Evolutionary conservation across 1,139 yeast genomes (phyloP).

Genomic region (Suhomyces atakaporum): DNA sequence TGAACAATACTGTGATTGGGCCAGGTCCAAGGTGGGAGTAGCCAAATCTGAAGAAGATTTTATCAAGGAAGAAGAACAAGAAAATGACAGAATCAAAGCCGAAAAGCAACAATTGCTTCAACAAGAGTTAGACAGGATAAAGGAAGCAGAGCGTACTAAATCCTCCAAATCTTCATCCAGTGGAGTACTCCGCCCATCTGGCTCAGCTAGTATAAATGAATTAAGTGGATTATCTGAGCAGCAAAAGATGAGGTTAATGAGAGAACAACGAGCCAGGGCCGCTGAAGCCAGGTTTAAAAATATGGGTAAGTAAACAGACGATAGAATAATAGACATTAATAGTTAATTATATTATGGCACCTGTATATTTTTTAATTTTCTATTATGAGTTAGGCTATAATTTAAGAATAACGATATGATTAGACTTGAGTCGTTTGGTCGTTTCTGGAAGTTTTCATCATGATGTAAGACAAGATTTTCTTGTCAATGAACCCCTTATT

Average conservation of each 20-base stretch:
- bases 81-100: slow-evolving; percentile 32
- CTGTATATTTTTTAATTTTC: neutral
- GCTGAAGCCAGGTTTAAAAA: slow-evolving; percentile 79
- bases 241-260: slow-evolving; percentile 74
- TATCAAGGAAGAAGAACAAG: slow-evolving; percentile 41
- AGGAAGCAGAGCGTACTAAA: slow-evolving; percentile 40
- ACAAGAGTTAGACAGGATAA: slow-evolving; percentile 43
- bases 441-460: slow-evolving; percentile 15
- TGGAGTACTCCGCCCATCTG: slow-evolving; percentile 27
- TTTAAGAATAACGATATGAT: no score
- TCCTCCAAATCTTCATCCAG: slow-evolving; percentile 36
- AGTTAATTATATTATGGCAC: no score
- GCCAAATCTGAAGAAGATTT: slow-evolving; percentile 67
- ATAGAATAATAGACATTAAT: neutral
- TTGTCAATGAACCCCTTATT: slow-evolving; percentile 14
- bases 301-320: slow-evolving; percentile 1
- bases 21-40: slow-evolving; percentile 61
- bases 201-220: slow-evolving; percentile 22
- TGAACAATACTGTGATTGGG: slow-evolving; percentile 72
- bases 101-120: slow-evolving; percentile 43
- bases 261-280: slow-evolving; percentile 95
- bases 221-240: slow-evolving; percentile 53
- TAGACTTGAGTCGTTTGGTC: neutral
- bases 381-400: no score
- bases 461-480: slow-evolving; percentile 17